Evolutionary conservation across 1,284 basidiomycete species (phyloP), one percentile per base, ranked within the genome.

Genomic region (Trichosporon sp.): DNA sequence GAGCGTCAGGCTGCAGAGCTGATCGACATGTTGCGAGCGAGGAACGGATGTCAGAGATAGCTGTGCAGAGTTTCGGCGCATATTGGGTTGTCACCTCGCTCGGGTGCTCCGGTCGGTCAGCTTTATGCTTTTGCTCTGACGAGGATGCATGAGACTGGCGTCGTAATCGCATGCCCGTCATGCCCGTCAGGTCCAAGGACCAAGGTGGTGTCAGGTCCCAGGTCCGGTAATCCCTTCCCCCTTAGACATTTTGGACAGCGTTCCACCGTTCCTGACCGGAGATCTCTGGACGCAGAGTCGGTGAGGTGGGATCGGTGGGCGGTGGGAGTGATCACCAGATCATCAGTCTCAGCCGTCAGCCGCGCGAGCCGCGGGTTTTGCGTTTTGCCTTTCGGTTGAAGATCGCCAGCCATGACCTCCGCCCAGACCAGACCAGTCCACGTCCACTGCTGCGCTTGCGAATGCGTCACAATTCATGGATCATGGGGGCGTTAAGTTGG

Each of bases 261-360:
- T 59, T 61, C 26, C 56, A 14, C 5, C 31, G 31, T 61, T 32
- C 56, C 56, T 61, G 32, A 7, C 32, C 26, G 56, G 31, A 61
- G 32, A 61, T 61, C 26, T 61, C 35, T 16, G 6, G 4, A 10
- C 2, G 14, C 31, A 32, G 26, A 32, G 56, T 1, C 26, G 7
- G 54, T 32, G 54, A 10, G 35, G 35, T 59, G 26, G 26, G 26
- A 26, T 26, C 26, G 26, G 26, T 26, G 26, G 26, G 26, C 26
- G 26, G 26, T 26, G 12, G 11, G 26, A 16, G 11, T 61, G 56
- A 32, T 61, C 56, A 32, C 32, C 56, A 32, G 56, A 61, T 32
- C 56, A 61, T 14, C 26, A 61, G 56, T 32, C 56, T 61, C 56
- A 61, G 32, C 48, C 48, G 48, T 16, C 12, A 16, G n/a, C 48